These are phyloP conservation scores for Rhodamnia rubescens DNA, from an alignment of 345 rosid species.

Conservation along the genomic window DNA sequence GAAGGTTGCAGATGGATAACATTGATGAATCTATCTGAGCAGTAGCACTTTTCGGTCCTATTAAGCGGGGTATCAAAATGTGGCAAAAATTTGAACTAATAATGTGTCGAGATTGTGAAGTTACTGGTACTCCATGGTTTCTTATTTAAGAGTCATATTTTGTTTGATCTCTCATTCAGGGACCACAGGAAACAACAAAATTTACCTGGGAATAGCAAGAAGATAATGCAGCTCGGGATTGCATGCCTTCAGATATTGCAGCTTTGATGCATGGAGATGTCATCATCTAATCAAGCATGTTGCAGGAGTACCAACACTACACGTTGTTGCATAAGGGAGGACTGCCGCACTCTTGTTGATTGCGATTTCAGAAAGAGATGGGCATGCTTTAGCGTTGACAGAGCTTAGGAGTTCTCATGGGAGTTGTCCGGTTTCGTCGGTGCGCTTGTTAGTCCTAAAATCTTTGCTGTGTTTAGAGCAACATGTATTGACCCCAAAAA, in stretches of 20 bases:
- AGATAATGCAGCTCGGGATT: background rate
- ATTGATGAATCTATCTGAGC: background rate
- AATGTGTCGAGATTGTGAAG: background rate
- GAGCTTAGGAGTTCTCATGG: background rate
- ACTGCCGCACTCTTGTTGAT: background rate
- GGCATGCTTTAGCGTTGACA: background rate
- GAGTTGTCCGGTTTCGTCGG: background rate
- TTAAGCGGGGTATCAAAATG: too few relatives aligned
- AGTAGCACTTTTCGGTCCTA: background rate
- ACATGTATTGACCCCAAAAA: too few relatives aligned
- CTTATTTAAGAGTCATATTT: background rate
- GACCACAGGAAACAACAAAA: background rate
- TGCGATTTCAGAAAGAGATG: background rate
- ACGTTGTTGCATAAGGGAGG: background rate
- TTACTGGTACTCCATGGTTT: background rate
- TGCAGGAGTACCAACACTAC: background rate
- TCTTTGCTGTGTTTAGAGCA: too few relatives aligned
- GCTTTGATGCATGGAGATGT: background rate
- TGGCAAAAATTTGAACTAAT: background rate
- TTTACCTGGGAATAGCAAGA: background rate
- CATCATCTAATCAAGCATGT: background rate
- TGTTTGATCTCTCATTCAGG: background rate
- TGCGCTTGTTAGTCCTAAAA: background rate
- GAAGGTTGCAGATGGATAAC: background rate
- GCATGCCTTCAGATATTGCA: background rate